phyloP scores from a whole-genome alignment of 73 alveolate species.

The Diophrys sp. region DNA sequence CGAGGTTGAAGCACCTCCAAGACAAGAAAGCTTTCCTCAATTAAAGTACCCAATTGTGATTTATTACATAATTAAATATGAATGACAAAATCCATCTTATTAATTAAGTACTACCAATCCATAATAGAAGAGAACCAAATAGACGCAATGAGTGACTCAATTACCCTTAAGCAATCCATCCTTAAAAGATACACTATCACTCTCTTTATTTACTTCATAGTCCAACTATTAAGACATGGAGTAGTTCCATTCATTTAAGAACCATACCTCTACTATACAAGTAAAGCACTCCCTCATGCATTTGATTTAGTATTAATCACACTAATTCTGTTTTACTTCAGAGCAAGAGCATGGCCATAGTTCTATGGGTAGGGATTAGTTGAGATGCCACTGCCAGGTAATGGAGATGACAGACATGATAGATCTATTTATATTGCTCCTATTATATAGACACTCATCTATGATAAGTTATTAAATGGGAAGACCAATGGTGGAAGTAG shows the following conservation, averaged over 20 bases:
- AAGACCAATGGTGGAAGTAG: neutral
- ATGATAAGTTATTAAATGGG: neutral
- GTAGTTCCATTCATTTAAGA: neutral
- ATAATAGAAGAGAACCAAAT: neutral
- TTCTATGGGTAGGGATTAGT: neutral
- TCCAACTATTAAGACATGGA: neutral
- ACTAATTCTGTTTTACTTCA: neutral
- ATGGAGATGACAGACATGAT: neutral
- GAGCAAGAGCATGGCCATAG: neutral
- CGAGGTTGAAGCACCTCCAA: too few relatives aligned
- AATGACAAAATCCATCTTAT: neutral
- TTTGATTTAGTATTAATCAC: too few relatives aligned
- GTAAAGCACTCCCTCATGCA: neutral
- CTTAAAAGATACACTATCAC: neutral
- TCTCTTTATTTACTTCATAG: neutral
- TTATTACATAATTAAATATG: too few relatives aligned
- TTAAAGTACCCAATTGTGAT: too few relatives aligned
- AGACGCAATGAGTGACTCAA: neutral
- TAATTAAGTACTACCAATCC: neutral
- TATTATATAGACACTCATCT: neutral
- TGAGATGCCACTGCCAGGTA: neutral
- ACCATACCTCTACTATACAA: neutral
- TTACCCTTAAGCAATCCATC: neutral
- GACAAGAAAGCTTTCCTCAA: too few relatives aligned
- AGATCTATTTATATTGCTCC: neutral